These are phyloP conservation scores for Entomortierella beljakovae DNA, from an alignment of 192 early-diverging fungal species.

Conservation along the genomic window DNA sequence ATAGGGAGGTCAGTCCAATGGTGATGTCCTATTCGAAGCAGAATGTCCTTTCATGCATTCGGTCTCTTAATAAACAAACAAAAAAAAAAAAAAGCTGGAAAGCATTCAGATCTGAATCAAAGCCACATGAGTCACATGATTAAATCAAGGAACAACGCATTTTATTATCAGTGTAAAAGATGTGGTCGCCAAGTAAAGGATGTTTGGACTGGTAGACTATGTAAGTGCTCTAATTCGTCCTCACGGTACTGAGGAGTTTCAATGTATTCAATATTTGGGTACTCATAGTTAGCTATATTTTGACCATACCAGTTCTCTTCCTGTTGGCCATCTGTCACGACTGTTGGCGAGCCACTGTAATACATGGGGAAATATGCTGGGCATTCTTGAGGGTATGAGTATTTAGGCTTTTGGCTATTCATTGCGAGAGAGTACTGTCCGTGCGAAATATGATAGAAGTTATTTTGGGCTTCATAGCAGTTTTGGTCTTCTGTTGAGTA, in stretches of 20 bases:
- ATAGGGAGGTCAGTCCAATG: conserved; percentile 10
- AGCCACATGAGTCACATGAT: conserved; percentile 17
- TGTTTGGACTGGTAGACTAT: background rate
- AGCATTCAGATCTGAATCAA: background rate
- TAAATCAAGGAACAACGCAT: background rate
- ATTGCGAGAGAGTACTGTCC: too few species aligned
- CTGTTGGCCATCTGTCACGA: too few species aligned
- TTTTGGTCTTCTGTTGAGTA: too few species aligned
- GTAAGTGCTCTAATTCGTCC: background rate
- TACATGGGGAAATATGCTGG: too few species aligned
- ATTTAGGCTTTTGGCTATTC: too few species aligned
- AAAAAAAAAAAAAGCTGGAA: conserved; percentile 16
- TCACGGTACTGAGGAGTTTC: background rate
- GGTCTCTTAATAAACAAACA: conserved; percentile 14
- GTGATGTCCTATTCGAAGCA: conserved; percentile 8
- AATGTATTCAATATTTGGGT: background rate
- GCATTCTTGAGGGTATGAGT: too few species aligned
- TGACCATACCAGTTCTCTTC: too few species aligned
- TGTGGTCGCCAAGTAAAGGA: conserved; percentile 39
- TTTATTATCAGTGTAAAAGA: conserved; percentile 5
- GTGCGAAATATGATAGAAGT: too few species aligned
- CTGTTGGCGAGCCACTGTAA: too few species aligned
- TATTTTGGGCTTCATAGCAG: too few species aligned
- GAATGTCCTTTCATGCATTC: background rate
- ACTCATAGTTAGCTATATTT: too few species aligned